Percentiles rank a stretch among this genome's conserved stretches.
Conservation (phyloP, 2,329 filamentous ascomycete species). For the Aspergillus novoparasiticus region DNA sequence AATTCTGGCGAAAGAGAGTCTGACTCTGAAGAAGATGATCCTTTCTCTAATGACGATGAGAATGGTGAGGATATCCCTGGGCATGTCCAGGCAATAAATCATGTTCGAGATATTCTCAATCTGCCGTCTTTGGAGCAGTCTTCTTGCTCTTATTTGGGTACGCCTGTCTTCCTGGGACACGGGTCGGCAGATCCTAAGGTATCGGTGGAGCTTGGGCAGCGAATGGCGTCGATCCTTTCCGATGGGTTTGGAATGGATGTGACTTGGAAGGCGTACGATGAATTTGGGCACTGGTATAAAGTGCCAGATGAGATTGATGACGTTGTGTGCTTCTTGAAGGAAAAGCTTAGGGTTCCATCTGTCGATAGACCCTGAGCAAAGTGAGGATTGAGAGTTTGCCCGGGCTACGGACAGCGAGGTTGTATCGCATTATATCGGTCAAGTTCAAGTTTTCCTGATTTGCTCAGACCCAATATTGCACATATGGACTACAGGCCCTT, state of each 20-base stretch:
- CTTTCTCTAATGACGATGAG: constrained; percentile 15
- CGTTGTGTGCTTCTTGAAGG: constrained; percentile 39
- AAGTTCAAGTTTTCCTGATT: too few species aligned
- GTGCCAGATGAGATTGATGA: constrained; percentile 54
- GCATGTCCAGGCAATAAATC: constrained; percentile 29
- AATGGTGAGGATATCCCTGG: constrained; percentile 17
- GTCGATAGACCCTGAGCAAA: background rate
- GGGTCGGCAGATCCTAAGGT: too few species aligned
- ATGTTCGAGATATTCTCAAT: constrained; percentile 37
- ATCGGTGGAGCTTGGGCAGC: too few species aligned
- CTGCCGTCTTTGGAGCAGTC: constrained; percentile 13
- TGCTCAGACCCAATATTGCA: rapidly evolving
- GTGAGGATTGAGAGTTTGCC: background rate
- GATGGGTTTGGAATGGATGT: too few species aligned
- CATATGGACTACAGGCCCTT: too few species aligned
- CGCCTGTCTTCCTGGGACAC: background rate
- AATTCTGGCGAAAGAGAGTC: constrained; percentile 20
- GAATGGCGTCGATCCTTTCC: too few species aligned
- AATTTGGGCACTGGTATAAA: constrained; percentile 53
- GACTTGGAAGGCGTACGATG: constrained; percentile 43
- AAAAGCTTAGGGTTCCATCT: constrained; percentile 18
- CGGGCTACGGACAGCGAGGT: background rate
- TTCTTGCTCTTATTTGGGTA: background rate
- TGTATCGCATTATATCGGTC: background rate
- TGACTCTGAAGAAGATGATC: constrained; percentile 26